Percentiles rank a stretch among this genome's conserved stretches.
phyloP scores from a whole-genome alignment of 2,329 filamentous ascomycete genomes.

The Didymella exigua region DNA sequence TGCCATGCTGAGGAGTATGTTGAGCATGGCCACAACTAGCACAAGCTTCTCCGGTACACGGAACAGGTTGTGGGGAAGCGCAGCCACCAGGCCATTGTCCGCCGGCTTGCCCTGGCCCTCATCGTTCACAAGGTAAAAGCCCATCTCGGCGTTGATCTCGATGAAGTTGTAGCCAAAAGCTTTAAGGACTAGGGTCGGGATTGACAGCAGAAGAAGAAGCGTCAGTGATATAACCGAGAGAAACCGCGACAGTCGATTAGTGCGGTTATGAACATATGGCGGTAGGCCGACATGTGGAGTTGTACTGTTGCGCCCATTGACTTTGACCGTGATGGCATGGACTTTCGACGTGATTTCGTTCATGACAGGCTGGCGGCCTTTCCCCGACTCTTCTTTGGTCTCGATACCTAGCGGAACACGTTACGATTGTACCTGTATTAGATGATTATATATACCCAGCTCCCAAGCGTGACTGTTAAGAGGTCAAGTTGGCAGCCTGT shows the following conservation, averaged over 20 bases:
- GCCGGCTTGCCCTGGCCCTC: conserved; percentile 16
- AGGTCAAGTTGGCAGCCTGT: conserved; percentile 16
- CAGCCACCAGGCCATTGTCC: conserved; percentile 32
- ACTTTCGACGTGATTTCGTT: conserved; percentile 16
- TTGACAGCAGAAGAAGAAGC: conserved; percentile 7
- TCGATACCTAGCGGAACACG: neutral
- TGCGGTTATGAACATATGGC: neutral
- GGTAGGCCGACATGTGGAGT: conserved; percentile 17
- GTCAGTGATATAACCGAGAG: conserved; percentile 3
- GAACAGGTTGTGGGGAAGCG: conserved; percentile 35
- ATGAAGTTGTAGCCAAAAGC: conserved; percentile 42
- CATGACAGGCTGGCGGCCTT: conserved; percentile 13
- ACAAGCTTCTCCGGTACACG: conserved; percentile 26
- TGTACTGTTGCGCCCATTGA: conserved; percentile 17
- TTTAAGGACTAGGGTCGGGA: conserved; percentile 29
- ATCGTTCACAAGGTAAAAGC: conserved; percentile 35
- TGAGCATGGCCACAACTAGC: conserved; percentile 5
- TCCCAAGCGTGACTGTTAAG: conserved; percentile 6
- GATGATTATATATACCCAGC: conserved; percentile 6
- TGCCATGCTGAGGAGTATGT: conserved; percentile 2
- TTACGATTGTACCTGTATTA: conserved; percentile 5
- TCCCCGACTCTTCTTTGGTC: neutral
- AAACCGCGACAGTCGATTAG: conserved; percentile 3
- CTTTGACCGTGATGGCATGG: conserved; percentile 17
- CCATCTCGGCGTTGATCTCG: conserved; percentile 39